These are phyloP conservation scores for Fusarium tupiense DNA, from an alignment of 2,329 filamentous ascomycete species.

Conservation along the genomic window DNA sequence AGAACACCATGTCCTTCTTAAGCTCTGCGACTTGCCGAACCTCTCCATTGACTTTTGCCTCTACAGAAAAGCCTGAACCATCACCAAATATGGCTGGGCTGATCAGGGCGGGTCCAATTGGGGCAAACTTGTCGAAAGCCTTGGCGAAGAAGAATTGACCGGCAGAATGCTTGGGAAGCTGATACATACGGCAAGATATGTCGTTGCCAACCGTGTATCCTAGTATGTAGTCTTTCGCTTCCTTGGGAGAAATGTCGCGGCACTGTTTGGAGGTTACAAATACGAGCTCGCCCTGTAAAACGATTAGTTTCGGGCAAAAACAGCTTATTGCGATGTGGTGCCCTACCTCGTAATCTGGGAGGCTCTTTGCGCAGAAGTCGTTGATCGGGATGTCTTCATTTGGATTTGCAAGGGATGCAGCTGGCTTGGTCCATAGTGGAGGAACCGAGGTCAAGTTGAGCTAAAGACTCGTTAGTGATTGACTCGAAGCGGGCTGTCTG, in stretches of 20 bases:
- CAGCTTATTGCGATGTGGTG: no score
- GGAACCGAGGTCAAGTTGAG: neutral
- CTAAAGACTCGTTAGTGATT: neutral
- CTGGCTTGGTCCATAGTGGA: neutral
- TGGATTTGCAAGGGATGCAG: neutral
- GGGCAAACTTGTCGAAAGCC: neutral
- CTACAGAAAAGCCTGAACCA: neutral
- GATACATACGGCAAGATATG: neutral
- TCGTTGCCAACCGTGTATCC: neutral
- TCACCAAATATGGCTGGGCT: neutral
- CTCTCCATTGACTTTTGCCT: neutral
- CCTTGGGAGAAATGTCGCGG: neutral
- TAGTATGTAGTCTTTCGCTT: neutral
- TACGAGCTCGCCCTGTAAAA: neutral
- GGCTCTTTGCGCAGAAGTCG: neutral
- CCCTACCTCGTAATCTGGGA: neutral
- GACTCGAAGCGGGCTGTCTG: rapidly evolving
- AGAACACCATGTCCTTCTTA: neutral
- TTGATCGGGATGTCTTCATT: neutral
- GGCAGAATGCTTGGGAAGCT: neutral
- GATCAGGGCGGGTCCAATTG: neutral
- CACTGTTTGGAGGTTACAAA: neutral
- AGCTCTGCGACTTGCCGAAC: neutral
- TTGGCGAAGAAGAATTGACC: neutral
- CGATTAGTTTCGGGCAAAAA: no score